Base-by-base conservation (phyloP, 2,329 filamentous ascomycete genomes). In the Iodosphaeria phyllophila region DNA sequence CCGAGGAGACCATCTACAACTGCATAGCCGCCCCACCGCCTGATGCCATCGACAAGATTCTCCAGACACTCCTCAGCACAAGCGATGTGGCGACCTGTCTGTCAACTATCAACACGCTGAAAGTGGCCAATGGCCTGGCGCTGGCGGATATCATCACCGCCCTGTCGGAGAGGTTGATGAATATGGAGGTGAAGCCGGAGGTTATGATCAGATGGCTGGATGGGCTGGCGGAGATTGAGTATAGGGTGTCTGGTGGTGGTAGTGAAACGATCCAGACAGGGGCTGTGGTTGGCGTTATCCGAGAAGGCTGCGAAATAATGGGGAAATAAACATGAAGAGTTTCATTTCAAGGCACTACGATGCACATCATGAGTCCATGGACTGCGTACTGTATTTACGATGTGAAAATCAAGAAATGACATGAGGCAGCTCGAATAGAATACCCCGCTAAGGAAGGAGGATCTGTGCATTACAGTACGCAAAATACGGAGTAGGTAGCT, bases 11-110 rank as follows among this genome's bases (percentile, higher is more conserved):
- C 6, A 95, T 98, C 42, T 98, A 93, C 59, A 84, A 83, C 50
- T 98, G 89, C 50, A 92, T 98, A 43, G 89, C 89, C 6, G 86
- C 86, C 2, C 89, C 89, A 4, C 84, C 91, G 36, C 89, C 89
- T 1, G 70, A 74, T 13, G 86, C 92, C 39, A 82, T 95, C 42
- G 64, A 68, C 35, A 70, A 77, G 38, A 95, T 98, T 27, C 61
- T 84, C 35, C 65, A 75, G 35, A 92, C 82, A 1, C 61, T 98
- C 16, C 64, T 95, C 15, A 72, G 66, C 27, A 93, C 79, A 2
- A 67, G 71, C 27, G 86, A 98, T 43, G 78, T 98, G 24, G 91
- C 78, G 2, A 80, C 78, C 17, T 93, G 86, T 43, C 59, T 98
- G 24, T 74, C 68, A 30, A 92, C 82, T 0, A 73, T 98, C 48